Conservation (phyloP, 805 yeast genomes). For the Yarrowia bubula region DNA sequence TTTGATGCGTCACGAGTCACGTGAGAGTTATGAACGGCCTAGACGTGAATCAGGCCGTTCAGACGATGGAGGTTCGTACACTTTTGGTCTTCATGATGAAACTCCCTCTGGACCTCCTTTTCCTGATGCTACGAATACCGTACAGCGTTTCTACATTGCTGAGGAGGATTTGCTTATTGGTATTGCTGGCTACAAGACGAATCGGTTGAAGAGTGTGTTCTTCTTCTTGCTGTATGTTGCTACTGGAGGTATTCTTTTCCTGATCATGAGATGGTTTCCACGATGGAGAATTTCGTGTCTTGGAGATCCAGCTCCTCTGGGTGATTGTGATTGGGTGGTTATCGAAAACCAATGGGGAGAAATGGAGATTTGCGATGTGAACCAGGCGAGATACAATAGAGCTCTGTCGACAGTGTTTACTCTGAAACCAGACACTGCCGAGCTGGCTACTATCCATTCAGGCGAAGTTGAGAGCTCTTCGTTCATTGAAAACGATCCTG, state of each 20-base stretch:
- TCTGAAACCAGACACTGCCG: constrained; percentile 23
- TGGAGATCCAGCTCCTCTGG: constrained; percentile 69
- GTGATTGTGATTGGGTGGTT: constrained; percentile 86
- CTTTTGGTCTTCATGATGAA: constrained; percentile 19
- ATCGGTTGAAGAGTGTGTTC: constrained; percentile 45
- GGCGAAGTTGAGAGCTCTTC: constrained; percentile 27
- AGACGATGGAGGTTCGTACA: constrained; percentile 25
- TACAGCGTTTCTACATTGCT: constrained; percentile 84
- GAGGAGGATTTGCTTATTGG: constrained; percentile 95
- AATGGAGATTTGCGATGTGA: constrained; percentile 57
- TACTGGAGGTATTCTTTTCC: constrained; percentile 71
- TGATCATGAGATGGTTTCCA: constrained; percentile 85
- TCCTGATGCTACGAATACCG: constrained; percentile 15
- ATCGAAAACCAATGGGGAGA: constrained; percentile 94
- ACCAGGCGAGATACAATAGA: constrained; percentile 63
- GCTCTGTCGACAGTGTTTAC: constrained; percentile 66
- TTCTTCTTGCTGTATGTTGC: constrained; percentile 55
- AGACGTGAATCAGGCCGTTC: constrained; percentile 26
- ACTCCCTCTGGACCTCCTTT: constrained; percentile 1
- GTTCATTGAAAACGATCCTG: constrained; percentile 40
- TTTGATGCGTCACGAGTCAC: constrained; percentile 16
- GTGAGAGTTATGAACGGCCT: constrained; percentile 7
- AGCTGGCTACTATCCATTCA: constrained; percentile 23
- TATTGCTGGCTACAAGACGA: constrained; percentile 80
- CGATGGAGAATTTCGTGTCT: constrained; percentile 61